A percentile compares a stretch with the other conserved stretches of the same genome.
phyloP scores from a whole-genome alignment of 371 early-diverging fungal species.

The Sanchytrium tribonematis region DNA sequence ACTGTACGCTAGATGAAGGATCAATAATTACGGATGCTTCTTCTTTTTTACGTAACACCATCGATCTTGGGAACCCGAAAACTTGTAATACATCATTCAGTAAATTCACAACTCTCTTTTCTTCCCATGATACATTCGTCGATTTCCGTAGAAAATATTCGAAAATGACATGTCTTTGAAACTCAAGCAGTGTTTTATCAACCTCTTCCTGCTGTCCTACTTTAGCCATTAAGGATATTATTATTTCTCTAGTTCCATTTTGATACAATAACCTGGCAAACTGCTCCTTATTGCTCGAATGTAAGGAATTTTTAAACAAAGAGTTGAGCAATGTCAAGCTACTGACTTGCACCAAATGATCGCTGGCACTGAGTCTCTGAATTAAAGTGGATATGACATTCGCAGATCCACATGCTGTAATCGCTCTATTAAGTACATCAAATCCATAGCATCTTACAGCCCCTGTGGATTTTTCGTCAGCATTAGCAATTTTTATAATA shows the following conservation, averaged over 20 bases:
- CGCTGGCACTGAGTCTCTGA: constrained; percentile 28
- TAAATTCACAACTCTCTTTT: constrained; percentile 19
- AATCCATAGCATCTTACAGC: constrained; percentile 20
- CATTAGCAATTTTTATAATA: constrained; percentile 28
- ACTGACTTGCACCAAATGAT: constrained; percentile 31
- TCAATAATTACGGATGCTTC: too few relatives aligned
- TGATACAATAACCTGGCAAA: constrained; percentile 20
- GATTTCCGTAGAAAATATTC: constrained; percentile 23
- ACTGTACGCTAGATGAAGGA: too few relatives aligned
- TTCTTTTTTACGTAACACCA: constrained; percentile 13
- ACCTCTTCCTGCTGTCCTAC: constrained; percentile 29
- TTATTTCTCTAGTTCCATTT: constrained; percentile 16
- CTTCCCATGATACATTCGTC: constrained; percentile 21
- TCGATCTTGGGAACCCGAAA: constrained; percentile 16
- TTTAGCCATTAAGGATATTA: constrained; percentile 28
- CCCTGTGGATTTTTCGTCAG: constrained; percentile 14
- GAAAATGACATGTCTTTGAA: constrained; percentile 28
- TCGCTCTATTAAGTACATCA: constrained; percentile 20
- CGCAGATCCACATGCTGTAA: constrained; percentile 20
- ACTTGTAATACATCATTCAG: constrained; percentile 28
- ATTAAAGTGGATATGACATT: constrained; percentile 26
- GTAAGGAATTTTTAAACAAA: constrained; percentile 29
- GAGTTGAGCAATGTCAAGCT: constrained; percentile 30
- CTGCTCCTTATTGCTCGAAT: constrained; percentile 19
- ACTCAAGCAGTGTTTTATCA: constrained; percentile 27